These are phyloP conservation scores for Starmerella tilneyi DNA, from an alignment of 805 yeast genomes.

Conservation along the genomic window DNA sequence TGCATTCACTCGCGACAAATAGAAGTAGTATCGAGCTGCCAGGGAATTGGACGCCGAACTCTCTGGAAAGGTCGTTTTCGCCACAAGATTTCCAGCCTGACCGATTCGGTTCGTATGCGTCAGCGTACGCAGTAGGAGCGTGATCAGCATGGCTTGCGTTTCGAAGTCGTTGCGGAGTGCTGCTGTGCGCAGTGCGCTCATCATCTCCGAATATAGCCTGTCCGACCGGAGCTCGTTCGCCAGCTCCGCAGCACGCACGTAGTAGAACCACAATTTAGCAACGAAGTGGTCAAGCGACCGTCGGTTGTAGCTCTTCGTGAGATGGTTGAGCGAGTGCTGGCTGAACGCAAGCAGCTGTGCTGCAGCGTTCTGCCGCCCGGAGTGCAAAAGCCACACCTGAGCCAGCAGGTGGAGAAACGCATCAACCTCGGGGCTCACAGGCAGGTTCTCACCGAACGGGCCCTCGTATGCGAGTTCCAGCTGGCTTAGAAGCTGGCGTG, in stretches of 20 bases:
- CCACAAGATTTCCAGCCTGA: conserved; percentile 80
- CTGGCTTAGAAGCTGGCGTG: conserved; percentile 34
- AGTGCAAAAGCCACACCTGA: conserved; percentile 65
- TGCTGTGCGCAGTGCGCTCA: conserved; percentile 72
- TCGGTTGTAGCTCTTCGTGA: conserved; percentile 53
- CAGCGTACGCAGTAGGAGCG: conserved; percentile 75
- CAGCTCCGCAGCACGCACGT: conserved; percentile 66
- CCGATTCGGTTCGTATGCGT: conserved; percentile 67
- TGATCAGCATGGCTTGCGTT: conserved; percentile 77
- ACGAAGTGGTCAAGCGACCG: conserved; percentile 76
- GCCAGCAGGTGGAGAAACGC: conserved; percentile 67
- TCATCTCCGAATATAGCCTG: conserved; percentile 52
- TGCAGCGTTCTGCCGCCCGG: conserved; percentile 38
- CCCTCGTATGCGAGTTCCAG: conserved; percentile 28
- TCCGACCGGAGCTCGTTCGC: conserved; percentile 37
- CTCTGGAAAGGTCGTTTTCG: conserved; percentile 79
- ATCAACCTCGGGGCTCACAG: conserved; percentile 60
- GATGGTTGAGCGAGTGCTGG: conserved; percentile 27
- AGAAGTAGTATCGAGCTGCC: conserved; percentile 84
- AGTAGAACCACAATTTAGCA: conserved; percentile 90
- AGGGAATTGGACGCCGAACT: conserved; percentile 67
- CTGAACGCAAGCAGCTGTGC: conserved; percentile 41
- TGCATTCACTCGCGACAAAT: conserved; percentile 80
- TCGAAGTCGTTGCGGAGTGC: conserved; percentile 86
- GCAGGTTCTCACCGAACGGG: conserved; percentile 25